Percentiles rank a stretch among this genome's conserved stretches.
Evolutionary conservation across 768 basidiomycete genomes (phyloP).

Genomic region (Phaeotremella skinneri): DNA sequence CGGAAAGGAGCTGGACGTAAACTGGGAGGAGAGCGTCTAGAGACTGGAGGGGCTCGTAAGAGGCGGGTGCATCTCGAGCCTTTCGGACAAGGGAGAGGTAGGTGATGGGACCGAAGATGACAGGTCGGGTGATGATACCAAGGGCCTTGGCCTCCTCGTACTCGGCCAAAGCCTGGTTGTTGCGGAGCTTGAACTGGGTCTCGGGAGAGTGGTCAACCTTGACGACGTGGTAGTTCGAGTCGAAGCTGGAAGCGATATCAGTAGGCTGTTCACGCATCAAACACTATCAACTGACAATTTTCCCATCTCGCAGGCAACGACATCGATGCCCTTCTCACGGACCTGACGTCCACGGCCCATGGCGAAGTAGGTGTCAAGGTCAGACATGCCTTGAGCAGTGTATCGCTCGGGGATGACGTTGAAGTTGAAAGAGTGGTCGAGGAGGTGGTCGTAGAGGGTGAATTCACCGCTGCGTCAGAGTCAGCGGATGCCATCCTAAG

Average conservation of each 20-base stretch:
- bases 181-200: constrained; percentile 89
- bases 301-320: constrained; percentile 98
- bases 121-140: constrained; percentile 88
- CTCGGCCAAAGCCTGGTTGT: constrained; percentile 92
- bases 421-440: constrained; percentile 94
- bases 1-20: constrained; percentile 82
- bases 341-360: constrained; percentile 97
- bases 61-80: constrained; percentile 72
- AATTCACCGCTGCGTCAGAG: constrained; percentile 80
- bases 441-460: constrained; percentile 96
- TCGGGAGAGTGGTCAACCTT: constrained; percentile 90
- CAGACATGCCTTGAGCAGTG: constrained; percentile 74
- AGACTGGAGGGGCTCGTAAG: constrained; percentile 87
- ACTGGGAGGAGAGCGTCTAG: constrained; percentile 84
- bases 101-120: constrained; percentile 90
- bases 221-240: constrained; percentile 98
- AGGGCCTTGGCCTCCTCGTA: constrained; percentile 89
- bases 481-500: constrained; percentile 17
- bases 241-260: constrained; percentile 64
- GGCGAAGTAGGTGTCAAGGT: constrained; percentile 91
- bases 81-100: constrained; percentile 93
- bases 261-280: constrained; percentile 1
- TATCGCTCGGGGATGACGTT: constrained; percentile 97
- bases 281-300: constrained; percentile 70
- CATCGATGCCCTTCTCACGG: constrained; percentile 78